Evolutionary conservation across 495 filamentous ascomycete species (phyloP), one percentile per base, ranked within the genome.

Genomic region (Bacidia gigantensis): DNA sequence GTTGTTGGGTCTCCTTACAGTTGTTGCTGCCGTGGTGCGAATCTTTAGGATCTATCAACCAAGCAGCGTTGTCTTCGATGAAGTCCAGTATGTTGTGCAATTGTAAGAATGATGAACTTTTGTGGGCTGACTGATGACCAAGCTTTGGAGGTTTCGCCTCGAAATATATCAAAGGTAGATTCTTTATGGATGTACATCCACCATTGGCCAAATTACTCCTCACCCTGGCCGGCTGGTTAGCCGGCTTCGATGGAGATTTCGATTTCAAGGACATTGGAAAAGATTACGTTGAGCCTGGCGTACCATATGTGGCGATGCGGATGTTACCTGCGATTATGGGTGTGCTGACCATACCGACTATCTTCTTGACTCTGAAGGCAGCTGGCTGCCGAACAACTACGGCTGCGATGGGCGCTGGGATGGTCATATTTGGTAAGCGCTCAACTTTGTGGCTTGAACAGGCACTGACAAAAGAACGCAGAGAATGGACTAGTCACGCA

Each of bases 251-350:
- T 66, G 92, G 92, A 46, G 75, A 86, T 43, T 98, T 98, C 55
- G 92, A 98, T 64, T 98, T 98, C 74, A 98, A 98, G 72, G 93
- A 98, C 59, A 98, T 98, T 72, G 92, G 92, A 60, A 96, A 96
- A 71, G 92, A 98, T 63, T 98, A 98, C 61, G 63, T 97, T 45
- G 93, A 90, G 67, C 87, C 93, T 0, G 81, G 83, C 20, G 92
- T 98, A 43, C 92, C 92, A 11, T 98, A 97, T 69, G 93, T 98
- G 17, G 87, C 92, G 39, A 98, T 98, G 92, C 82, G 92, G 63
- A 64, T 97, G 72, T 78, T 95, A 54, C 92, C 92, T 0, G 92
- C 92, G 25, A 67, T 97, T 52, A 77, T 86, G 57, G 92, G 92
- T 63, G 81, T 96, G 50, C 62, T 89, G 48, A 79, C 90, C 29